Evolutionary conservation across 2,329 filamentous ascomycete genomes (phyloP), one percentile per base, ranked within the genome.

Genomic region (Macroventuria anomochaeta): DNA sequence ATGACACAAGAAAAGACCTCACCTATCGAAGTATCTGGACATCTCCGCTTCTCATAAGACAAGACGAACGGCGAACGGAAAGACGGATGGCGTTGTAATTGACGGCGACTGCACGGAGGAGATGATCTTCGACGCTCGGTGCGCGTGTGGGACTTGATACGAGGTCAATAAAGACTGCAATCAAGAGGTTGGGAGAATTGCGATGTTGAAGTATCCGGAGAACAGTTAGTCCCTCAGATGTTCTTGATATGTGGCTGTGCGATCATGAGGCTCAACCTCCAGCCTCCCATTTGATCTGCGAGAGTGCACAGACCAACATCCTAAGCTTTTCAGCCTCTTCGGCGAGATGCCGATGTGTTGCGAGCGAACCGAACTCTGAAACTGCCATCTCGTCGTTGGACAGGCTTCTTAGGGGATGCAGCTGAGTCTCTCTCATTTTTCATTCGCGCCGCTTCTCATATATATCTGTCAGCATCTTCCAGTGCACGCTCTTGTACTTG

Each of bases 181-280:
- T n/a, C n/a, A n/a, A n/a, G n/a, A n/a, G 13, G 13, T 13, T 8
- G 18, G 0, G 10, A 23, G 2, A 4, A 6, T n/a, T 25, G 7
- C 3, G 2, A n/a, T n/a, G 15, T 18, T 12, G 38, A n/a, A 42
- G 20, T n/a, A 23, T 17, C 5, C 7, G 23, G 10, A 11, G 7
- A 7, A 13, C 8, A 3, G 11, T 10, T 25, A 29, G 43, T 37
- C 32, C 17, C 25, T 17, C 2, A n/a, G 0, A n/a, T 13, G 7
- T n/a, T 20, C 13, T 42, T 50, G 46, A 43, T 42, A 42, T 50
- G 46, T 50, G 46, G 46, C 46, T 50, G 46, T 50, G 46, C 38
- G 38, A 17, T 31, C 6, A 21, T 50, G 46, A 43, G 46, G 46
- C 46, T 50, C 32, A 50, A 28, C 18, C 39, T 43, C 32, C 26